Conservation (phyloP, 2,329 filamentous ascomycete species). For the Fusarium buxicola region DNA sequence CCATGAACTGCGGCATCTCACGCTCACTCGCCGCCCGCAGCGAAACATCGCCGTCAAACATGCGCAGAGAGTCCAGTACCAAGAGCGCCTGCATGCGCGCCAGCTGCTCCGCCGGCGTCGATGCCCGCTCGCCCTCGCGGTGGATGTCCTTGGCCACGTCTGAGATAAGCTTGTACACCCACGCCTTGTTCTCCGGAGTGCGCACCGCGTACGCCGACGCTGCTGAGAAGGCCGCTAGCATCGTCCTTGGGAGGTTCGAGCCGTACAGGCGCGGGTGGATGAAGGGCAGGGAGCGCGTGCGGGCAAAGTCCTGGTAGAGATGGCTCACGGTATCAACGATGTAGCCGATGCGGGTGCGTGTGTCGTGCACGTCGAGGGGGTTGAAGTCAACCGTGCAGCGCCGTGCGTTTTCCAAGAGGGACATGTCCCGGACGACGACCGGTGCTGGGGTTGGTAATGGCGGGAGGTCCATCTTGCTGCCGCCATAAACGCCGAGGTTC, state of each 20-base stretch:
- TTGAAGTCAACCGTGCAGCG: constrained; percentile 45
- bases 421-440: constrained; percentile 48
- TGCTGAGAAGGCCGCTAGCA: constrained; percentile 55
- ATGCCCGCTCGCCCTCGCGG: constrained; percentile 48
- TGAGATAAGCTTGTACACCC: constrained; percentile 54
- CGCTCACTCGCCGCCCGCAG: constrained; percentile 56
- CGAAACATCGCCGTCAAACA: constrained; percentile 58
- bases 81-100: constrained; percentile 58
- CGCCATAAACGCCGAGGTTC: constrained; percentile 43
- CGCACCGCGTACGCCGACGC: constrained; percentile 54
- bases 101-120: constrained; percentile 53
- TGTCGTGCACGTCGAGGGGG: constrained; percentile 52
- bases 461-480: constrained; percentile 49
- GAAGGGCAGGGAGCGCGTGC: constrained; percentile 54
- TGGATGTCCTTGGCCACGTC: constrained; percentile 54
- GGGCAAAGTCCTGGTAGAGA: constrained; percentile 52
- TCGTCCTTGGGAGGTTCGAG: constrained; percentile 52
- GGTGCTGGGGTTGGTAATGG: constrained; percentile 43
- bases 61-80: constrained; percentile 55
- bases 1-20: constrained; percentile 51
- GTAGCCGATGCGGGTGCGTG: constrained; percentile 51
- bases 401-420: constrained; percentile 40
- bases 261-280: constrained; percentile 58
- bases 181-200: constrained; percentile 52
- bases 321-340: constrained; percentile 49